phyloP scores from a whole-genome alignment of 2,329 filamentous ascomycete species.

The Neopestalotiopsis sp. region DNA sequence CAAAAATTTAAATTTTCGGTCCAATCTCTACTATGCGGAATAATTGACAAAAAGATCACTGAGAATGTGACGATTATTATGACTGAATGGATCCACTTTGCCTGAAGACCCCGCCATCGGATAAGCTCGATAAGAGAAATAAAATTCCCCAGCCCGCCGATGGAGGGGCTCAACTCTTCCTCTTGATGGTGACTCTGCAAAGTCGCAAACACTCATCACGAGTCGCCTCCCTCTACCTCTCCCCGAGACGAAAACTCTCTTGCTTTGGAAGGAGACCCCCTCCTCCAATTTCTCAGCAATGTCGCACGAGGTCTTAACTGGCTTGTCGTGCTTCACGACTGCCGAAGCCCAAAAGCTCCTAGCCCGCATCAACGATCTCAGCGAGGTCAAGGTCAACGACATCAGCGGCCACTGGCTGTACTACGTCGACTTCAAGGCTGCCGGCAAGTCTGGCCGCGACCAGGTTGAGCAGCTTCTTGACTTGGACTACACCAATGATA shows the following conservation, averaged over 20 bases:
- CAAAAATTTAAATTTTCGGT: too few species aligned
- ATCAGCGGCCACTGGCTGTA: conserved; percentile 65
- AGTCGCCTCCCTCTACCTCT: not conserved
- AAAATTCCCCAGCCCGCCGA: conserved; percentile 10
- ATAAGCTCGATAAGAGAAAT: conserved; percentile 14
- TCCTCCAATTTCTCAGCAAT: conserved; percentile 17
- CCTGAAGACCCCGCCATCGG: conserved; percentile 4
- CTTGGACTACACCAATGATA: conserved; percentile 30
- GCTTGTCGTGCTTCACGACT: conserved; percentile 22
- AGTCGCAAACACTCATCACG: conserved; percentile 1
- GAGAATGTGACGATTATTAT: not conserved
- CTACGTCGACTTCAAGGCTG: conserved; percentile 66
- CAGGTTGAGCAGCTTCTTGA: conserved; percentile 52
- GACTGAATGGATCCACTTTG: not conserved
- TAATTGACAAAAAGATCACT: not conserved
- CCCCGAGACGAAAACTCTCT: not conserved
- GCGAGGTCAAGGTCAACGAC: conserved; percentile 48
- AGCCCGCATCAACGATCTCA: conserved; percentile 44
- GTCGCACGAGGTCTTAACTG: conserved; percentile 21
- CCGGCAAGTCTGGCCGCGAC: conserved; percentile 46
- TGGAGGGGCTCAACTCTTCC: conserved; percentile 9
- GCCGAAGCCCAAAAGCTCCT: conserved; percentile 45
- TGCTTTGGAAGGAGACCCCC: not conserved
- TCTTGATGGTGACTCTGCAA: conserved; percentile 3
- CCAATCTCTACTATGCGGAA: too few species aligned